Conservation (phyloP, 768 basidiomycete species). For the Leccinum uliginosum region DNA sequence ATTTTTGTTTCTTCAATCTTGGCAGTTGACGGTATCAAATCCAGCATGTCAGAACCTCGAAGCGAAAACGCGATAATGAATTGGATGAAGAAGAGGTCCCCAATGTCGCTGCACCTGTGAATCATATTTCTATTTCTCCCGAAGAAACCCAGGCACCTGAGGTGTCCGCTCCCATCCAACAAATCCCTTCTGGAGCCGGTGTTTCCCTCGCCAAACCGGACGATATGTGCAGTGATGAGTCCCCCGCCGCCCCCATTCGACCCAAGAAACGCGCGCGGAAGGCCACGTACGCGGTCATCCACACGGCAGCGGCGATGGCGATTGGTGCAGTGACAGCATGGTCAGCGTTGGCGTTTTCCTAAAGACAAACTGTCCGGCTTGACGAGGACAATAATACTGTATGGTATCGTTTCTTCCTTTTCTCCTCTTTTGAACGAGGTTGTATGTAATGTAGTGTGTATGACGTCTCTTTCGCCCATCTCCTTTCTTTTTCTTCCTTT, state of each 20-base stretch:
- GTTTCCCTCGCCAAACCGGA: background rate
- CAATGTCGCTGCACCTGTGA: background rate
- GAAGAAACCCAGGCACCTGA: background rate
- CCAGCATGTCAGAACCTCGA: conserved; percentile 39
- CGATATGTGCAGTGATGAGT: background rate
- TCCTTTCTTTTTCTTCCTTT: background rate
- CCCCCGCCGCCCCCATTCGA: conserved; percentile 12
- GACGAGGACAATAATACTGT: background rate
- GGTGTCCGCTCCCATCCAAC: conserved; percentile 1
- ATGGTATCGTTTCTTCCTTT: background rate
- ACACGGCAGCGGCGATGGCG: conserved; percentile 58
- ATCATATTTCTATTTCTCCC: background rate
- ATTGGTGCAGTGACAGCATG: conserved; percentile 70
- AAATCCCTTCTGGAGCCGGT: background rate
- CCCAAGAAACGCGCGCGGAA: conserved; percentile 44
- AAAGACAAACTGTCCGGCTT: conserved; percentile 10
- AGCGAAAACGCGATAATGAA: conserved; percentile 58
- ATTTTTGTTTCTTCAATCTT: conserved; percentile 12
- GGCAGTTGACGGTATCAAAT: conserved; percentile 23
- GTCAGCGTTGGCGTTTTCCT: conserved; percentile 68
- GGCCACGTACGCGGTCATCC: conserved; percentile 37
- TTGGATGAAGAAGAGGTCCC: conserved; percentile 23
- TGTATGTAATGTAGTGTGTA: background rate
- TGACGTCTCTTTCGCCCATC: background rate
- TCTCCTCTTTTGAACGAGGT: background rate